Percentiles rank a stretch among this genome's conserved stretches.
phyloP scores from a whole-genome alignment of 73 alveolate genomes.

The Durusdinium trenchii region DNA sequence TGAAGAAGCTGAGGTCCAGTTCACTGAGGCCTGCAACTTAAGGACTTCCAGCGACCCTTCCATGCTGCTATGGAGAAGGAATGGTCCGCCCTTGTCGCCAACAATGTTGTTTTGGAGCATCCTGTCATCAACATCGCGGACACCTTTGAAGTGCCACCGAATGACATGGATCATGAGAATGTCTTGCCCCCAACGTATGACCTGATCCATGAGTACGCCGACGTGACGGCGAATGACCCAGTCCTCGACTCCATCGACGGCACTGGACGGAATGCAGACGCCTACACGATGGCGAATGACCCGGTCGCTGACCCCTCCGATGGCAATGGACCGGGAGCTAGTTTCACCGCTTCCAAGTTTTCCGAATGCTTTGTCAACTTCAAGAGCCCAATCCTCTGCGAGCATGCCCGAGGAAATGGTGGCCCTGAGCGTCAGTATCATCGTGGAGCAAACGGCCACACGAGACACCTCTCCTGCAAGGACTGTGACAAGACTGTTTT shows the following conservation, averaged over 20 bases:
- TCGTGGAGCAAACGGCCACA: neutral
- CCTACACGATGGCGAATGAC: neutral
- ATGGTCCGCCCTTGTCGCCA: neutral
- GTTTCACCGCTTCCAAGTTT: neutral
- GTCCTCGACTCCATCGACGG: neutral
- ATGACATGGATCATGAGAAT: neutral
- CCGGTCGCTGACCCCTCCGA: neutral
- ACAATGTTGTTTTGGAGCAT: neutral
- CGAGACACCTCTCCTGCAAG: neutral
- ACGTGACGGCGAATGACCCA: neutral
- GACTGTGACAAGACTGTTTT: slow-evolving; percentile 1
- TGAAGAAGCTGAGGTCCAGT: neutral
- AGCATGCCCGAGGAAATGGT: neutral
- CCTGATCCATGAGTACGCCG: too few species aligned
- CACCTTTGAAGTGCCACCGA: neutral
- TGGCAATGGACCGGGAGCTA: neutral
- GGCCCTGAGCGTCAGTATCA: neutral
- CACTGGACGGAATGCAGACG: neutral
- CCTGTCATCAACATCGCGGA: neutral
- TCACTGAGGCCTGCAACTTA: too few species aligned
- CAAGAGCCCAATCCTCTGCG: neutral
- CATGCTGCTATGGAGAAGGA: neutral
- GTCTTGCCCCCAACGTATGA: too few species aligned
- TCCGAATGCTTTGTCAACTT: neutral
- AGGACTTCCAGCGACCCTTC: too few species aligned